phyloP scores from a whole-genome alignment of 1,284 basidiomycete genomes.

The Exobasidium cylindrosporum region DNA sequence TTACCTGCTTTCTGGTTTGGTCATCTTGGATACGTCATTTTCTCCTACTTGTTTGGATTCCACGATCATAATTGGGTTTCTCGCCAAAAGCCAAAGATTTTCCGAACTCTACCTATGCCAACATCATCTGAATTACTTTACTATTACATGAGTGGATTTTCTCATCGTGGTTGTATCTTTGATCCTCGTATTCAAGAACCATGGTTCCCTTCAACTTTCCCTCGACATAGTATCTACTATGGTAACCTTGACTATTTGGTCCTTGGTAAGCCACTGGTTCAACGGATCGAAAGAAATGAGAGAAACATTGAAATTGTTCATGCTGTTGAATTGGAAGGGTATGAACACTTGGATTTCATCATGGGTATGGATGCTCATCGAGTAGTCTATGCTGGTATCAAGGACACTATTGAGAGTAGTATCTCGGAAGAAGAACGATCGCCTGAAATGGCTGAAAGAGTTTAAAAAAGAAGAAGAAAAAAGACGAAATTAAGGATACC shows the following conservation, averaged over 20 bases:
- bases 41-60: slow-evolving; percentile 51
- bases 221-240: slow-evolving; percentile 51
- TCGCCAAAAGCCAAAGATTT: slow-evolving; percentile 54
- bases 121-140: slow-evolving; percentile 53
- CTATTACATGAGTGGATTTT: slow-evolving; percentile 53
- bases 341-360: slow-evolving; percentile 53
- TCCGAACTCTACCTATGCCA: slow-evolving; percentile 44
- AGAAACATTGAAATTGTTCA: slow-evolving; percentile 52
- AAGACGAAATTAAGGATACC: too few relatives aligned
- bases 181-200: slow-evolving; percentile 47
- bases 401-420: slow-evolving; percentile 43
- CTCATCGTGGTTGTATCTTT: slow-evolving; percentile 53
- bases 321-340: slow-evolving; percentile 50
- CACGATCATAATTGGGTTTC: slow-evolving; percentile 51
- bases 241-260: slow-evolving; percentile 51
- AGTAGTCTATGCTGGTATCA: slow-evolving; percentile 48
- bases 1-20: slow-evolving; percentile 49
- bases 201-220: slow-evolving; percentile 51
- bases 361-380: slow-evolving; percentile 49
- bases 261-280: slow-evolving; percentile 48
- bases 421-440: slow-evolving; percentile 14
- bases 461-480: neutral
- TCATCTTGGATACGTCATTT: slow-evolving; percentile 52
- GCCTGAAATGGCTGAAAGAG: slow-evolving; percentile 19
- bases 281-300: slow-evolving; percentile 47